A percentile compares a stretch with the other conserved stretches of the same genome.
Evolutionary conservation across 257 asterid species (phyloP).

Genomic region (Echites panduratus): DNA sequence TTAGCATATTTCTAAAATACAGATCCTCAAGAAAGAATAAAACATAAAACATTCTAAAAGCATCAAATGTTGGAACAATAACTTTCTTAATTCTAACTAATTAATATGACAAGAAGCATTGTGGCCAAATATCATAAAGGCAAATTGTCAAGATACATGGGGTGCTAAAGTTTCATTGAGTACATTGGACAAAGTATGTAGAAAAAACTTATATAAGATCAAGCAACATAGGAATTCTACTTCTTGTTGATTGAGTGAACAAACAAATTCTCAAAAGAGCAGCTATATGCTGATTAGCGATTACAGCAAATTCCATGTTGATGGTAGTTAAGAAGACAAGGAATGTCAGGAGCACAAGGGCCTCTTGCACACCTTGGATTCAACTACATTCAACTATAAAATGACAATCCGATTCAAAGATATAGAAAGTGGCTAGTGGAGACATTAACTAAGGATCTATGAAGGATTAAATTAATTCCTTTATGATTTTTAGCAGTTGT

Average conservation of each 20-base stretch:
- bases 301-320: background rate
- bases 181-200: background rate
- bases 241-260: background rate
- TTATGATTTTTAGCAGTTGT: background rate
- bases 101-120: background rate
- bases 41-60: background rate
- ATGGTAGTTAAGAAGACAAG: background rate
- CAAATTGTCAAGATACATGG: background rate
- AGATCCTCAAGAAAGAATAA: background rate
- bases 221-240: background rate
- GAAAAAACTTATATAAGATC: background rate
- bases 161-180: no score
- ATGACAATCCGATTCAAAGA: background rate
- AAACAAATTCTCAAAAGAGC: background rate
- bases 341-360: background rate
- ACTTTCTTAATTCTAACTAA: background rate
- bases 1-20: background rate
- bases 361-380: background rate
- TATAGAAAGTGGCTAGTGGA: background rate
- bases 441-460: background rate
- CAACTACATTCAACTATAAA: background rate
- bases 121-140: no score
- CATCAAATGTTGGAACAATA: background rate
- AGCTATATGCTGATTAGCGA: background rate
- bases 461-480: background rate